phyloP scores from a whole-genome alignment of 2,329 filamentous ascomycete genomes.

The Moelleriella libera region DNA sequence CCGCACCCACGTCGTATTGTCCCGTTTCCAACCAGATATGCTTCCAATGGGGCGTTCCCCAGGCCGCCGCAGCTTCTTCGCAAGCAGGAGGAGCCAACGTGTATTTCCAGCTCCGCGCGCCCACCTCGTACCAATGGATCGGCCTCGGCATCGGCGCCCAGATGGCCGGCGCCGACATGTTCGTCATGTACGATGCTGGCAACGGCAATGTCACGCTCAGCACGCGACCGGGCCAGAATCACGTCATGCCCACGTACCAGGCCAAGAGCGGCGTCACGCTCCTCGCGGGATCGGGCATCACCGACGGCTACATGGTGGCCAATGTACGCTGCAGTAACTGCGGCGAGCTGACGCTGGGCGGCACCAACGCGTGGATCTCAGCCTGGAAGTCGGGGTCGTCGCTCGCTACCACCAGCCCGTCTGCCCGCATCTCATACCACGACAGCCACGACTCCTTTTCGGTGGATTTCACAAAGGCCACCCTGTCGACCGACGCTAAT shows the following conservation, averaged over 20 bases:
- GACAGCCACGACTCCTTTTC: conserved; percentile 27
- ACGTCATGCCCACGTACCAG: conserved; percentile 33
- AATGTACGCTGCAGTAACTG: conserved; percentile 44
- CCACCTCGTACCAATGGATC: conserved; percentile 39
- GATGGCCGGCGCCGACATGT: conserved; percentile 46
- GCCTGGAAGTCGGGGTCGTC: conserved; percentile 36
- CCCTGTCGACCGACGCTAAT: conserved; percentile 32
- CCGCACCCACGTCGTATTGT: conserved; percentile 22
- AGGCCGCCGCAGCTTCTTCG: conserved; percentile 22
- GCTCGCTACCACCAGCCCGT: conserved; percentile 26
- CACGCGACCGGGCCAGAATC: conserved; percentile 32
- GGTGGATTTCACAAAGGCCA: conserved; percentile 34
- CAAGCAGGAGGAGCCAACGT: conserved; percentile 35
- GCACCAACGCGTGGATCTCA: conserved; percentile 33
- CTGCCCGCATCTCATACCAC: conserved; percentile 29
- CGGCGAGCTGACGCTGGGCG: conserved; percentile 27
- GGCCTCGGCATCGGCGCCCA: conserved; percentile 38
- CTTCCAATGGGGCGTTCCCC: conserved; percentile 41
- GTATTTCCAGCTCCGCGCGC: conserved; percentile 46
- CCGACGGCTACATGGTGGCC: conserved; percentile 37
- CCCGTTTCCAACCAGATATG: conserved; percentile 27
- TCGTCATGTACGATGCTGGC: conserved; percentile 47
- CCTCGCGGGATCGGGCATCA: conserved; percentile 43
- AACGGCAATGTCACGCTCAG: conserved; percentile 47
- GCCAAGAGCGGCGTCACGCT: conserved; percentile 31